Base-by-base conservation (phyloP, 2,329 filamentous ascomycete genomes). In the Penicillium sumatraense region DNA sequence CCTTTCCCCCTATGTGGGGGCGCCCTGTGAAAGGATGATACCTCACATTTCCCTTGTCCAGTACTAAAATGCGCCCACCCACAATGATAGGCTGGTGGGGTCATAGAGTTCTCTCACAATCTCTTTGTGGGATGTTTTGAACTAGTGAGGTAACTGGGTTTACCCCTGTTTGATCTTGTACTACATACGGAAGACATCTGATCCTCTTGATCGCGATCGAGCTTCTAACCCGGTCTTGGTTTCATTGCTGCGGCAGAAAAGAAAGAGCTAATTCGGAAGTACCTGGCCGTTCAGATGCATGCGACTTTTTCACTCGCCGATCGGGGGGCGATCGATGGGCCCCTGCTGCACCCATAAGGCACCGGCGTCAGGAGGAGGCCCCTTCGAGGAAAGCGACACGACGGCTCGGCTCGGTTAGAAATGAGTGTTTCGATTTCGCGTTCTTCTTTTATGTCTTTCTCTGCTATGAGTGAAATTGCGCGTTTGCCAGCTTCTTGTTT, bases 31-130 rank as follows among this genome's bases (percentile, higher is more conserved):
- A 26, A 44, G 47, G 53, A 23, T 53, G 42, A 62, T 59, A 38
- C 51, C 59, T 63, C 61, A 58, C 24, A 58, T 59, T 56, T 5
- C 7, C 10, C 42, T 21, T 40, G 18, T 10, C 6, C n/a, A n/a
- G n/a, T n/a, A n/a, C 31, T 14, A 27, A 18, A 14, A 27, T 27
- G 40, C 40, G 23, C 26, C 18, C 40, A 44, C 16, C 11, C 7
- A n/a, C n/a, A 14, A 18, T 26, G 13, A 44, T 44, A 44, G 40
- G 40, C 40, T 9, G 21, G 40, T 9, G 40, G 14, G 18, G 11
- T 16, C 14, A 26, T 26, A 16, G 13, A 8, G 10, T 27, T 44
- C 5, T 27, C 5, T 5, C 13, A 44, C 23, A 27, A 44, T 44
- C 5, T 7, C 13, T 14, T 27, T 44, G 40, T 26, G 26, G 40